A percentile compares a stretch with the other conserved stretches of the same genome.
Conservation (phyloP, 2,329 filamentous ascomycete genomes). For the Botryotinia narcissicola region DNA sequence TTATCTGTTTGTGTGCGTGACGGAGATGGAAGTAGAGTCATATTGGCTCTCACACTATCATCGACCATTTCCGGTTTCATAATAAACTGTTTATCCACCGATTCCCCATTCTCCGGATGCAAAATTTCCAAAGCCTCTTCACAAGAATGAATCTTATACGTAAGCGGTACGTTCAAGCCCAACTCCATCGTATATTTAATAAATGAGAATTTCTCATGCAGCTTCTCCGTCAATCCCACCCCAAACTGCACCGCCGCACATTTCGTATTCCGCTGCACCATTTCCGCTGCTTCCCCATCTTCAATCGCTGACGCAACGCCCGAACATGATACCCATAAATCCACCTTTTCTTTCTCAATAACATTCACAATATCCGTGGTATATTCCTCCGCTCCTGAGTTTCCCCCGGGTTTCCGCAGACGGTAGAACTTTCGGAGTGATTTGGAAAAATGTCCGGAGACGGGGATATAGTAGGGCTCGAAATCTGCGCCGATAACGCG, state of each 20-base stretch:
- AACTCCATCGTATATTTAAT: conserved; percentile 55
- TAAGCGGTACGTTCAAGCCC: conserved; percentile 54
- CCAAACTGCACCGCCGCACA: conserved; percentile 66
- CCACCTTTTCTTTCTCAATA: conserved; percentile 57
- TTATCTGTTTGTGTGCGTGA: conserved; percentile 52
- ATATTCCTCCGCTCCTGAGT: conserved; percentile 47
- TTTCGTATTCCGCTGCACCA: conserved; percentile 54
- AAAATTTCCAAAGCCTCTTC: conserved; percentile 55
- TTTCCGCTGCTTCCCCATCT: conserved; percentile 63
- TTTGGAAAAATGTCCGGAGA: conserved; percentile 57
- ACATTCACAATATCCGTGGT: conserved; percentile 56
- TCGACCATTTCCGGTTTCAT: conserved; percentile 18
- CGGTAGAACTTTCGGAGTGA: conserved; percentile 55
- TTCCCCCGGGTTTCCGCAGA: conserved; percentile 29
- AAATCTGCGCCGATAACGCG: conserved; percentile 71
- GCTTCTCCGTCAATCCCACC: conserved; percentile 50
- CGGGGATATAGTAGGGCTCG: conserved; percentile 46
- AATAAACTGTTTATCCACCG: conserved; percentile 4
- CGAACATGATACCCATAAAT: conserved; percentile 68
- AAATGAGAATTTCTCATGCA: conserved; percentile 63
- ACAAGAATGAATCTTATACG: conserved; percentile 51
- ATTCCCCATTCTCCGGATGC: conserved; percentile 34
- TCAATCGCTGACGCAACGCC: conserved; percentile 48
- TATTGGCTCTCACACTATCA: conserved; percentile 56
- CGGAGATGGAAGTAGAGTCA: conserved; percentile 62